Conservation (phyloP, 345 rosid species). For the Rhodamnia argentea region DNA sequence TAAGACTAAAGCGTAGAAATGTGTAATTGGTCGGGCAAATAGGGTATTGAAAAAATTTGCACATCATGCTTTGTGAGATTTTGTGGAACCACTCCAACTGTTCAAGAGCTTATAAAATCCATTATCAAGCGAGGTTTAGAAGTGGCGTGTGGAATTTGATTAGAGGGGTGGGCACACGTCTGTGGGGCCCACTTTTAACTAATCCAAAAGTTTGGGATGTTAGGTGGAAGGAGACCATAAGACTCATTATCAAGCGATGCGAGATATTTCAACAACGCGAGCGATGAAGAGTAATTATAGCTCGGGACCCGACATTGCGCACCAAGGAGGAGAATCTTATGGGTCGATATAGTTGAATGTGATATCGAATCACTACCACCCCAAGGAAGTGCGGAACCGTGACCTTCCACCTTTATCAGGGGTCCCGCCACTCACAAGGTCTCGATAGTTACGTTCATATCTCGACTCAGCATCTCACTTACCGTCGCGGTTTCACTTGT, state of each 20-base stretch:
- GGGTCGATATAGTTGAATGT: no score
- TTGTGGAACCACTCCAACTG: accelerated
- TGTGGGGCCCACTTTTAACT: neutral
- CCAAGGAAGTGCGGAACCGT: no score
- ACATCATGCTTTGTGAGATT: neutral
- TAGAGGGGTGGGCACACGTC: accelerated
- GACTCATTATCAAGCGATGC: accelerated
- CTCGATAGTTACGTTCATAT: no score
- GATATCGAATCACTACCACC: no score
- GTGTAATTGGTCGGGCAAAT: neutral
- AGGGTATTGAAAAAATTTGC: neutral
- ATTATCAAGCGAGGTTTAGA: accelerated
- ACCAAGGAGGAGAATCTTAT: no score
- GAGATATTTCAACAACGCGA: no score
- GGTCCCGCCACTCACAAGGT: no score
- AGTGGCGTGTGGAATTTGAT: neutral
- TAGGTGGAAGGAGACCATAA: neutral
- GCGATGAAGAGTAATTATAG: neutral
- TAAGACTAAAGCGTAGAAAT: neutral
- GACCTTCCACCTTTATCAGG: no score
- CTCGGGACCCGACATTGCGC: no score
- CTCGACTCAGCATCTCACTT: no score
- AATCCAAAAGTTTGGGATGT: neutral
- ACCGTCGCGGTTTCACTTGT: no score
- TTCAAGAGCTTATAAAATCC: neutral